phyloP scores from a whole-genome alignment of 75 land plant genomes.

The Picea glauca region DNA sequence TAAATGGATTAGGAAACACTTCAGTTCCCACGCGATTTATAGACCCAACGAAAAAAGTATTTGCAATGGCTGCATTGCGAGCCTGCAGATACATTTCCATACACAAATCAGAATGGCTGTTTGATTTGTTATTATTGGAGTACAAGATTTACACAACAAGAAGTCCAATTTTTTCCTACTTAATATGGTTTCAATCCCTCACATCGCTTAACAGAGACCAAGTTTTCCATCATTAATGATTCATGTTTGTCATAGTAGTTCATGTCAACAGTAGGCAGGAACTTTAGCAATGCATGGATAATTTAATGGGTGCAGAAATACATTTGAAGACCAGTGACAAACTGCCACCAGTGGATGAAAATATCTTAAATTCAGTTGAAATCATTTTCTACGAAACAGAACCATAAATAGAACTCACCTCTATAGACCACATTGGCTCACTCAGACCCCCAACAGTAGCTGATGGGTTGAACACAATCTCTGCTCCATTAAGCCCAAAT shows the following conservation, averaged over 20 bases:
- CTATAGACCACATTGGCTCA: conserved; percentile 99
- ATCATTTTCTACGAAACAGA: background rate
- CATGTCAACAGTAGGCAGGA: background rate
- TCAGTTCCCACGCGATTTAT: conserved; percentile 98
- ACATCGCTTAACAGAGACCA: background rate
- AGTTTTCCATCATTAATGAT: background rate
- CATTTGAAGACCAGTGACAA: background rate
- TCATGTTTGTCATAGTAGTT: background rate
- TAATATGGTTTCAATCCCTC: background rate
- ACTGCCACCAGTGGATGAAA: background rate
- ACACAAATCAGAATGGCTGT: conserved; percentile 4
- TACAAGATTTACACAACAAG: background rate
- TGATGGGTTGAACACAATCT: conserved; percentile 98
- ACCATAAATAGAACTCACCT: conserved; percentile 38
- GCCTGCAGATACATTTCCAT: conserved; percentile 46
- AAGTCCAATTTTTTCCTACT: background rate
- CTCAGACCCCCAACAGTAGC: conserved; percentile 99
- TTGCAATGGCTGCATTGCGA: conserved; percentile 98
- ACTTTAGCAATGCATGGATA: background rate
- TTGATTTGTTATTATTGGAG: background rate
- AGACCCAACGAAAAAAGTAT: conserved; percentile 88
- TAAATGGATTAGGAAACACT: conserved; percentile 85
- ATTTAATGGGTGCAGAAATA: background rate
- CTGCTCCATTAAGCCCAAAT: conserved; percentile 99
- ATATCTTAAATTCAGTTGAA: background rate